Evolutionary conservation across 495 filamentous ascomycete species (phyloP), one percentile per base, ranked within the genome.

Genomic region (Aspergillus homomorphus): DNA sequence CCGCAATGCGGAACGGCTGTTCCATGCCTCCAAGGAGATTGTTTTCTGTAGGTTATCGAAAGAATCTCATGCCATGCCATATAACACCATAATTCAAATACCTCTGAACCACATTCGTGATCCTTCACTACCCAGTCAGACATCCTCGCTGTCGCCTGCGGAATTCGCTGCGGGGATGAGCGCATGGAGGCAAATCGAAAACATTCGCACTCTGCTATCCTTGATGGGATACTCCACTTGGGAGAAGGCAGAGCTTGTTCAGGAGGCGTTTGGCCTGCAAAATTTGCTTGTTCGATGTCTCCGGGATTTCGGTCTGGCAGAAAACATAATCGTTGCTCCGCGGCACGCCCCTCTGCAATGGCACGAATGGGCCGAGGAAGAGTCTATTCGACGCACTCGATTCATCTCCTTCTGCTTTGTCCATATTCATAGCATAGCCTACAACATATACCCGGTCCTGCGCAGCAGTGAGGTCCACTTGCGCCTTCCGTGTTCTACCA

Each of bases 161-260:
- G 60, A 59, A 45, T 49, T 51, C 58, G 62, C 48, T 22, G 23
- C 54, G 33, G 61, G 61, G 10, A 56, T 59, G 51, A 57, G 21
- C 45, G 54, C 46, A 30, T 63, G 51, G 55, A 69, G 62, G 23
- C 62, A 12, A 68, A 69, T 58, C 69, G 72, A 76, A 54, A 70
- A 67, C 20, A 73, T 73, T 30, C 67, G 73, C 10, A 73, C 70
- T 26, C 59, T 76, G 2, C 62, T 74, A 6, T 57, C 66, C 0
- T 61, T 76, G 21, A 76, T 76, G 72, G 69, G 69, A 10, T 76
- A 72, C 52, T 60, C 73, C 6, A 74, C 73, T 3, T 76, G 73
- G 73, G 73, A 76, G 46, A 64, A 58, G 49, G 65, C 69, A 12
- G 64, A 67, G n/a, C 62, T 74, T 16, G 69, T 76, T 6, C 73